phyloP scores from a whole-genome alignment of 805 yeast species.

The Candida hungchunana region DNA sequence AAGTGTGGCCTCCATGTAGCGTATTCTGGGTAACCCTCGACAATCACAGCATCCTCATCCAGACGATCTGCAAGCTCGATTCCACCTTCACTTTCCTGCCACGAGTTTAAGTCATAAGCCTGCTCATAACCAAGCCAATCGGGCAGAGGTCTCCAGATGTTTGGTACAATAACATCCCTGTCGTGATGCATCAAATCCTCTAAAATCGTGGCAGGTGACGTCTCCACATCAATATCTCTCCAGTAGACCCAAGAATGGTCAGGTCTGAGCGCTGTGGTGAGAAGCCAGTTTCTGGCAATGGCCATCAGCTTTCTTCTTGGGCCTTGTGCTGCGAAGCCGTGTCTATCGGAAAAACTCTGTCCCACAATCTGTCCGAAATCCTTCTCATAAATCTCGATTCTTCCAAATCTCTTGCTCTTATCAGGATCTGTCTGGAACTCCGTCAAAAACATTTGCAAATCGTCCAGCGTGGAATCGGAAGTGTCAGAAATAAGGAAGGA shows the following conservation, averaged over 20 bases:
- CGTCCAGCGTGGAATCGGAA: slow-evolving; percentile 79
- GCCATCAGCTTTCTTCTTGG: slow-evolving; percentile 95
- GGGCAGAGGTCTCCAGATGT: slow-evolving; percentile 87
- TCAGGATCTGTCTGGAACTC: slow-evolving; percentile 65
- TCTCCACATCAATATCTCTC: slow-evolving; percentile 98
- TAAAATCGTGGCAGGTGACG: slow-evolving; percentile 75
- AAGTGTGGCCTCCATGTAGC: slow-evolving; percentile 98
- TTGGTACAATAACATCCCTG: slow-evolving; percentile 91
- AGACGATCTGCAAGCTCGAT: slow-evolving; percentile 67
- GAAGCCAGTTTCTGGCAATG: slow-evolving; percentile 90
- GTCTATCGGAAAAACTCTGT: slow-evolving; percentile 89
- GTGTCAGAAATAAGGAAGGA: slow-evolving; percentile 90
- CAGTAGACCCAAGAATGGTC: slow-evolving; percentile 95
- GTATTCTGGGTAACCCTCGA: slow-evolving; percentile 95
- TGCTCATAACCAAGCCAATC: slow-evolving; percentile 84
- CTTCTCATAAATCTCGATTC: slow-evolving; percentile 82
- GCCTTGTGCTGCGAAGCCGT: slow-evolving; percentile 95
- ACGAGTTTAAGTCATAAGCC: slow-evolving; percentile 79
- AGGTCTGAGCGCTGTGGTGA: slow-evolving; percentile 81
- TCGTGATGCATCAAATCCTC: slow-evolving; percentile 93
- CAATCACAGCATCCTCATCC: slow-evolving; percentile 93
- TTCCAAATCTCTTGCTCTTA: slow-evolving; percentile 64
- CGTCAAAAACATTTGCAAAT: slow-evolving; percentile 50
- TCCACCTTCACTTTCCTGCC: slow-evolving; percentile 86
- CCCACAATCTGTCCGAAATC: slow-evolving; percentile 94